Base-by-base conservation (phyloP, 345 rosid species). In the Physaria fendleri region DNA sequence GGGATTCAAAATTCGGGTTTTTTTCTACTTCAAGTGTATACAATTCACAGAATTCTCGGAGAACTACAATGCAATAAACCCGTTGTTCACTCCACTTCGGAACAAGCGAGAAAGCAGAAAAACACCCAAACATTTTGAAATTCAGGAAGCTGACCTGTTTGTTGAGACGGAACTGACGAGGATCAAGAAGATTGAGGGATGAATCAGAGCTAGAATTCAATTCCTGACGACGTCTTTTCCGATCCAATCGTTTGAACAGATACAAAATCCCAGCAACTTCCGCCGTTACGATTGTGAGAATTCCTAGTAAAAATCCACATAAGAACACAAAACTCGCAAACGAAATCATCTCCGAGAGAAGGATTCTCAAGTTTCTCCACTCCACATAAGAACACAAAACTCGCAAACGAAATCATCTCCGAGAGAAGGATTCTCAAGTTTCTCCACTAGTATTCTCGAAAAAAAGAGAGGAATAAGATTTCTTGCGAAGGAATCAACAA, bases 281-380 rank as follows among this genome's bases (percentile, higher is more conserved):
- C 12, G 55, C 54, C 13, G 68, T 52, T 0, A 75, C 17, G 49
- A 79, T 57, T 28, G 66, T 65, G 1, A 81, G 24, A 16, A 68
- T 66, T 24, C 90, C 90, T 1, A 78, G 53, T 28, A 84, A 8
- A 44, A 76, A 74, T 4, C 90, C 90, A 33, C 33, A 30, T 0
- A 78, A 25, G 45, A 82, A 82, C 30, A 47, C 61, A 8, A 61
- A 63, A 18, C 64, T 27, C 15, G 71, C 2, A 20, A 62, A 28
- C 53, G 69, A 66, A 60, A 53, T 47, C 76, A 72, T 72, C 59
- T 38, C 63, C 16, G 45, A 20, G 49, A 53, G n/a, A n/a, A n/a
- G n/a, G n/a, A 50, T n/a, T n/a, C n/a, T n/a, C n/a, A n/a, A n/a
- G n/a, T n/a, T n/a, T n/a, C n/a, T n/a, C n/a, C n/a, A n/a, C n/a